Evolutionary conservation across 768 basidiomycete genomes (phyloP).

Genomic region (Rhodosporidiobolus sp.): DNA sequence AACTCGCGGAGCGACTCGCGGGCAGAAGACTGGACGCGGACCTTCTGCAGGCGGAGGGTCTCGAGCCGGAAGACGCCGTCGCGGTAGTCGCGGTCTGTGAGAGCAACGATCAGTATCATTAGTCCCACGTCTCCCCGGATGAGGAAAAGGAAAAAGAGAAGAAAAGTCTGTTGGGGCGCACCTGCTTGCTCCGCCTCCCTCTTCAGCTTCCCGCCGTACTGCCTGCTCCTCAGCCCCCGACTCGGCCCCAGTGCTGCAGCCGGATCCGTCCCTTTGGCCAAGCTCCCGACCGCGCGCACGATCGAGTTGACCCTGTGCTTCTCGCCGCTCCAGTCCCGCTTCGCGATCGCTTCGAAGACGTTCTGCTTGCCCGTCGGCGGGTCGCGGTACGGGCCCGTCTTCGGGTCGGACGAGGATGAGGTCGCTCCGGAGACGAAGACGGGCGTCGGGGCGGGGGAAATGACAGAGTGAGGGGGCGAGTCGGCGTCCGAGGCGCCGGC

Average conservation of each 20-base stretch:
- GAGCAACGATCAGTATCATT: neutral
- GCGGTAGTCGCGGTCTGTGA: constrained; percentile 33
- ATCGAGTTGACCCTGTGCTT: constrained; percentile 38
- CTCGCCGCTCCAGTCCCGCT: constrained; percentile 37
- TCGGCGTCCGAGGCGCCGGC: neutral
- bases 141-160: neutral
- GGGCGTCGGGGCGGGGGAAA: constrained; percentile 4
- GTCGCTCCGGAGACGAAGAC: constrained; percentile 39
- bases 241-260: neutral
- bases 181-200: constrained; percentile 44
- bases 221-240: constrained; percentile 4
- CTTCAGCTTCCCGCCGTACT: constrained; percentile 34
- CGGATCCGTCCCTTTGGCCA: constrained; percentile 27
- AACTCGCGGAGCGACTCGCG: constrained; percentile 36
- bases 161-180: neutral
- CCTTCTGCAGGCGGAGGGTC: constrained; percentile 43
- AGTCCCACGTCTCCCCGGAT: too few relatives aligned
- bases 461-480: constrained; percentile 4
- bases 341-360: constrained; percentile 38
- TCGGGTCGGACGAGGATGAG: constrained; percentile 3
- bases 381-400: constrained; percentile 16
- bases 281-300: constrained; percentile 25
- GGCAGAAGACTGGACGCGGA: constrained; percentile 38
- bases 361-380: constrained; percentile 36
- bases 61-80: constrained; percentile 40